Percentiles rank a stretch among this genome's conserved stretches.
These are phyloP conservation scores for Sporothrix variecibatus DNA, from an alignment of 2,329 filamentous ascomycete genomes.

Conservation along the genomic window DNA sequence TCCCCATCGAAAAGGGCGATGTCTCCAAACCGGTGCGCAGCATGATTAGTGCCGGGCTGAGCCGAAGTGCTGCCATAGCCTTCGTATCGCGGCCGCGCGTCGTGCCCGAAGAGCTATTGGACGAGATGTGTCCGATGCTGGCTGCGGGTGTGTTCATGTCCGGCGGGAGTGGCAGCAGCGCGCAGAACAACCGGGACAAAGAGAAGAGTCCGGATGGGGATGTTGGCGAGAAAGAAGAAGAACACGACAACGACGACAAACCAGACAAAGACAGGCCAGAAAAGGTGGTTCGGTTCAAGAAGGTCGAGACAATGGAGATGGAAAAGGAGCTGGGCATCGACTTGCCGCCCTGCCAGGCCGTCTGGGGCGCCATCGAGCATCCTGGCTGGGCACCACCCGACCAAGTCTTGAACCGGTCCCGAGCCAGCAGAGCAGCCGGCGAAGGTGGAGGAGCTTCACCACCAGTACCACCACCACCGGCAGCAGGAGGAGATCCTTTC, in stretches of 20 bases:
- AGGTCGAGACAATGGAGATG: conserved; percentile 30
- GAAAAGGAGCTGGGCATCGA: conserved; percentile 43
- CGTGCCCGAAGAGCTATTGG: conserved; percentile 34
- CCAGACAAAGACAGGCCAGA: not conserved
- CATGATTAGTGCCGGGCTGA: conserved; percentile 72
- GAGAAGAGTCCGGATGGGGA: not conserved
- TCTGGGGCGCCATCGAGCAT: conserved; percentile 85
- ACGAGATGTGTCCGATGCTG: conserved; percentile 20
- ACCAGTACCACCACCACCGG: not conserved
- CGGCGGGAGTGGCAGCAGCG: not conserved
- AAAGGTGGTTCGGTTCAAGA: conserved; percentile 26
- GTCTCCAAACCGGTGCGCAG: conserved; percentile 72
- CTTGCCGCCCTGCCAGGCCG: conserved; percentile 53
- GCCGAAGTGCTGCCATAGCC: conserved; percentile 76
- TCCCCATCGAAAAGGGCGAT: conserved; percentile 84
- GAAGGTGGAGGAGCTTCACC: not conserved
- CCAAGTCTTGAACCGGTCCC: not conserved
- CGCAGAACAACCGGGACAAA: not conserved
- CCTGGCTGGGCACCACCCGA: conserved; percentile 84
- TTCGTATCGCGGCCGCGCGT: conserved; percentile 74
- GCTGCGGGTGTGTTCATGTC: not conserved
- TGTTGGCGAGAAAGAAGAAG: not conserved
- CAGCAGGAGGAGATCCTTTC: not conserved
- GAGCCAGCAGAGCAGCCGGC: not conserved
- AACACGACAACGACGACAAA: conserved; percentile 1